These are phyloP conservation scores for Colletotrichum sp. DNA, from an alignment of 2,329 filamentous ascomycete genomes.

Conservation along the genomic window DNA sequence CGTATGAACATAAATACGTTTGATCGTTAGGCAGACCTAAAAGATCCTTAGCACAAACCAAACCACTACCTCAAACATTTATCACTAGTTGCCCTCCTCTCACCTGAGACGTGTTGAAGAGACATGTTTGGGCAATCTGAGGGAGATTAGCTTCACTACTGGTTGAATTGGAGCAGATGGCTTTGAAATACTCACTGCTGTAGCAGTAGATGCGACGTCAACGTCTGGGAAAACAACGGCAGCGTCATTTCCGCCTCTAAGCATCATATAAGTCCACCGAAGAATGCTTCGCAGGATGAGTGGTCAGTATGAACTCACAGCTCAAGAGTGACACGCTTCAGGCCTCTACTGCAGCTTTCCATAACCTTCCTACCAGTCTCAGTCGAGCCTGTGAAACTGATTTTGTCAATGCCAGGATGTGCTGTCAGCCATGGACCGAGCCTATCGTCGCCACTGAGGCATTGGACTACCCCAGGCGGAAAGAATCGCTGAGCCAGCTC, in stretches of 20 bases:
- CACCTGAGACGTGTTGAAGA: background rate
- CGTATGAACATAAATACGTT: background rate
- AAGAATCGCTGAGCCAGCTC: background rate
- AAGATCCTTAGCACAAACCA: background rate
- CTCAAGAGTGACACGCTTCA: background rate
- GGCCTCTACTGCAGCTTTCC: background rate
- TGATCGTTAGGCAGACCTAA: background rate
- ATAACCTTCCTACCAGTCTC: background rate
- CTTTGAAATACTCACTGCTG: background rate
- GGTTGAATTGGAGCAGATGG: background rate
- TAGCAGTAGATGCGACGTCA: background rate
- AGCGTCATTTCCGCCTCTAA: background rate
- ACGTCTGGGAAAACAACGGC: background rate
- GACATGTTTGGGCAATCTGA: background rate
- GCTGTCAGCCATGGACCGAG: background rate
- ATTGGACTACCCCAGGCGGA: background rate
- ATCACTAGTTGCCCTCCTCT: background rate
- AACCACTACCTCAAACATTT: background rate
- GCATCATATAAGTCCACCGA: background rate
- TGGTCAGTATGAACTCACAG: background rate
- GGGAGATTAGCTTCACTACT: background rate
- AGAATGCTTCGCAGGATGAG: background rate
- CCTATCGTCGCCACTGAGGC: background rate
- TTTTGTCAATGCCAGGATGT: background rate
- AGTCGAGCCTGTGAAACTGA: background rate